These are phyloP conservation scores for Cutaneotrichosporon sp. DNA, from an alignment of 1,284 basidiomycete species.

Conservation along the genomic window DNA sequence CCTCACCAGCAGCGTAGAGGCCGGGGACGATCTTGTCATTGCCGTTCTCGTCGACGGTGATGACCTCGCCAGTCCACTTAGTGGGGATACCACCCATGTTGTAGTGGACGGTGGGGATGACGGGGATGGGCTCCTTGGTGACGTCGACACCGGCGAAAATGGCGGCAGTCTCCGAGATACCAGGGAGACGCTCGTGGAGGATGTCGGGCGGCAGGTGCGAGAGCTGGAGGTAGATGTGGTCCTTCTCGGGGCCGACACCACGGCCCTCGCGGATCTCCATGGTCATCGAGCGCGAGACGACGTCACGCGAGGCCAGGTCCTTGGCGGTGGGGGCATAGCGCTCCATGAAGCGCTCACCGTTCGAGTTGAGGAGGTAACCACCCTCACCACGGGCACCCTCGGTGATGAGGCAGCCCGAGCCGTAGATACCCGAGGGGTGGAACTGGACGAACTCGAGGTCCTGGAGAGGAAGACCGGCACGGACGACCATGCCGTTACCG, in stretches of 20 bases:
- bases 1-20: slow-evolving; percentile 97
- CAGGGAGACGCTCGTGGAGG: slow-evolving; percentile 94
- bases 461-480: slow-evolving; percentile 94
- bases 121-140: slow-evolving; percentile 98
- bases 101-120: slow-evolving; percentile 93
- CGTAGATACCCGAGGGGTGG: slow-evolving; percentile 99
- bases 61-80: slow-evolving; percentile 94
- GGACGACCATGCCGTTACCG: slow-evolving; percentile 97
- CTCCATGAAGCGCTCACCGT: slow-evolving; percentile 99
- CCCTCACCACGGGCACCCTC: slow-evolving; percentile 98
- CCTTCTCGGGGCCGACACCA: slow-evolving; percentile 97
- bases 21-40: slow-evolving; percentile 95
- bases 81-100: slow-evolving; percentile 99
- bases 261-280: slow-evolving; percentile 98
- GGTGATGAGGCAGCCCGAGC: slow-evolving; percentile 97
- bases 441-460: slow-evolving; percentile 99
- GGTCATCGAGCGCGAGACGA: slow-evolving; percentile 99
- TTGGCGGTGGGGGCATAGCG: slow-evolving; percentile 99
- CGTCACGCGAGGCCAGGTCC: slow-evolving; percentile 98
- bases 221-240: slow-evolving; percentile 95
- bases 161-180: slow-evolving; percentile 99
- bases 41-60: slow-evolving; percentile 80
- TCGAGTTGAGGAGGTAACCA: slow-evolving; percentile 96
- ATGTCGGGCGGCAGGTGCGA: slow-evolving; percentile 95
- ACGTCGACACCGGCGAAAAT: slow-evolving; percentile 99